These are phyloP conservation scores for Vaccinium macrocarpon DNA, from an alignment of 148 eudicot species.

Conservation along the genomic window DNA sequence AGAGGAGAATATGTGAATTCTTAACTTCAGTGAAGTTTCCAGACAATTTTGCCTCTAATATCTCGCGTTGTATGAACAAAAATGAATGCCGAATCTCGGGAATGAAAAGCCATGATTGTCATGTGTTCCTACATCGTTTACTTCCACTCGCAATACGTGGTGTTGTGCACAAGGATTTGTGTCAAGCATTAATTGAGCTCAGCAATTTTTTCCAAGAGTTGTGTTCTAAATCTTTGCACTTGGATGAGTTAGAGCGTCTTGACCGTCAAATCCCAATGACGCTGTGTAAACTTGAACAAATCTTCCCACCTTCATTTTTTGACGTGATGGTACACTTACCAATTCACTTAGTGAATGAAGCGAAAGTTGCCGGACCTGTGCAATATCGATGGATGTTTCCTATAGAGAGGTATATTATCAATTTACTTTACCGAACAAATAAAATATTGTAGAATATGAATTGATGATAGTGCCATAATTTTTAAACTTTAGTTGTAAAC, in stretches of 20 bases:
- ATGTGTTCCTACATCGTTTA: background rate
- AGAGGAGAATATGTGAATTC: background rate
- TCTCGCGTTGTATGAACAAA: too few species aligned
- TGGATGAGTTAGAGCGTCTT: background rate
- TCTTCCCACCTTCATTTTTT: constrained; percentile 13
- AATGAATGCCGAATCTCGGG: background rate
- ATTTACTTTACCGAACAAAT: background rate
- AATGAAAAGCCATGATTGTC: constrained; percentile 8
- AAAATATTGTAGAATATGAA: background rate
- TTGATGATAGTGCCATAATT: background rate
- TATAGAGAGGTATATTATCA: background rate
- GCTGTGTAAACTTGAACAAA: background rate
- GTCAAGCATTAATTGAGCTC: background rate
- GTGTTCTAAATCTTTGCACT: background rate
- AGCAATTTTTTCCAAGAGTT: background rate
- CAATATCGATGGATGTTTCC: constrained; percentile 2
- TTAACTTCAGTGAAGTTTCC: background rate
- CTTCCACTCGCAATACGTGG: too few species aligned
- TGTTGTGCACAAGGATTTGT: too few species aligned
- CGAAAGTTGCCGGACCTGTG: background rate
- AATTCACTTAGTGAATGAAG: background rate
- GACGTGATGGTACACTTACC: constrained; percentile 3
- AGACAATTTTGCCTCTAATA: too few species aligned
- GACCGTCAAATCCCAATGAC: background rate
- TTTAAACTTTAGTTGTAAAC: background rate